phyloP scores from a whole-genome alignment of 2,329 filamentous ascomycete species.

The Trichophyton simii region DNA sequence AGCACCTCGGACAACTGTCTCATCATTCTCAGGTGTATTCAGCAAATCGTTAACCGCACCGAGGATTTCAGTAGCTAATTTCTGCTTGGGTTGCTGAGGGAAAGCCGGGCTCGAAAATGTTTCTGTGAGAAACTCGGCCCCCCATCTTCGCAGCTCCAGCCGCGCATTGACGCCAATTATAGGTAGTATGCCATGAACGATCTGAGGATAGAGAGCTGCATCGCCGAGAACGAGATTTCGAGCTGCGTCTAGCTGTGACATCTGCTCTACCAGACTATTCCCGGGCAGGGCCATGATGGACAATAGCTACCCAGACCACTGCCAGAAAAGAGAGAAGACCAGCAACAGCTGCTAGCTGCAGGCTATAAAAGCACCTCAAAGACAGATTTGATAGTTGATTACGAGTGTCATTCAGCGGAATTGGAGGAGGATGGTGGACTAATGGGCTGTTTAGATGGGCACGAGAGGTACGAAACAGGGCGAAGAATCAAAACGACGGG shows the following conservation, averaged over 20 bases:
- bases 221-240: constrained; percentile 81
- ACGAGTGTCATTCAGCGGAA: not conserved
- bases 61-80: constrained; percentile 62
- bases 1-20: constrained; percentile 67
- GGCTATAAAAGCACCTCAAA: not conserved
- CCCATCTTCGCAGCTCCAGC: constrained; percentile 85
- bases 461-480: not conserved
- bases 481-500: not conserved
- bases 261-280: constrained; percentile 57
- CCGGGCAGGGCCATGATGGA: constrained; percentile 14
- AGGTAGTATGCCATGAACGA: constrained; percentile 84
- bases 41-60: constrained; percentile 60
- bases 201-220: constrained; percentile 76
- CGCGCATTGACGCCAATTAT: constrained; percentile 66
- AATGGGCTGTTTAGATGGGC: not conserved
- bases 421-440: not conserved
- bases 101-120: constrained; percentile 88
- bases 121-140: constrained; percentile 87
- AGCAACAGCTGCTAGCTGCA: not conserved
- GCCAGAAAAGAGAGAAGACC: not conserved
- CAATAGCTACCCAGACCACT: not conserved
- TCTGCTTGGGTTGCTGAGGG: constrained; percentile 63
- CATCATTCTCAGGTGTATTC: constrained; percentile 62
- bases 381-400: not conserved
- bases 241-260: constrained; percentile 79